Evolutionary conservation across 257 asterid species (phyloP), one percentile per base, ranked within the genome.

Genomic region (Osmanthus fragrans): DNA sequence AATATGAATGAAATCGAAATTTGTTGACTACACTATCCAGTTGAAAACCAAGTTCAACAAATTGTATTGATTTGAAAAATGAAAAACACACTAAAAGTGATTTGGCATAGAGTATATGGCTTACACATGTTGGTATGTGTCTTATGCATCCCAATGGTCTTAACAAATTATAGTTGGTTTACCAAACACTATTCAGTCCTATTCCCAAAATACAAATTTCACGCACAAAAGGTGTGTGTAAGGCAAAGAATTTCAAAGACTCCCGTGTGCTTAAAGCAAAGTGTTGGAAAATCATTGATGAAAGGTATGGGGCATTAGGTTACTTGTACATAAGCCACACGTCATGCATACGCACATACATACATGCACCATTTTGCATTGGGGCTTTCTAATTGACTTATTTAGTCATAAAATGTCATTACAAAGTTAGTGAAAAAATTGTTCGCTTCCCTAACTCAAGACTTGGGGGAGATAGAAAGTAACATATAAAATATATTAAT

Each of bases 371-470:
- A n/a, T 37, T 15, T 11, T 3, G 34, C 2, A 3, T 2, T 32
- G 34, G 4, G 2, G 34, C 34, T 32, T 32, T 25, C 9, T 32
- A 39, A 69, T n/a, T 2, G 77, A 80, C 68, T 19, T 40, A 63
- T 21, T 75, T 18, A 42, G 73, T 64, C 68, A 74, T 15, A 33
- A 56, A 78, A 72, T 77, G 83, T 81, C 79, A 7, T 2, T 27
- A 36, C 73, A 42, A 76, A 81, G 85, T 84, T 75, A 73, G 83
- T 84, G 78, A 75, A 81, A 76, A 58, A 29, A 56, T 49, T 76
- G 72, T 72, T 80, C 11, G 80, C 63, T 80, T 80, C 49, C 77
- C 77, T 71, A 75, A 75, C 68, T 70, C 56, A 73, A 27, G 69
- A 64, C 73, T 78, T 64, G 12, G 37, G 51, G 32, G 33, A 15